These are phyloP conservation scores for Umbelopsis ramanniana DNA, from an alignment of 192 early-diverging fungal genomes.

Conservation along the genomic window DNA sequence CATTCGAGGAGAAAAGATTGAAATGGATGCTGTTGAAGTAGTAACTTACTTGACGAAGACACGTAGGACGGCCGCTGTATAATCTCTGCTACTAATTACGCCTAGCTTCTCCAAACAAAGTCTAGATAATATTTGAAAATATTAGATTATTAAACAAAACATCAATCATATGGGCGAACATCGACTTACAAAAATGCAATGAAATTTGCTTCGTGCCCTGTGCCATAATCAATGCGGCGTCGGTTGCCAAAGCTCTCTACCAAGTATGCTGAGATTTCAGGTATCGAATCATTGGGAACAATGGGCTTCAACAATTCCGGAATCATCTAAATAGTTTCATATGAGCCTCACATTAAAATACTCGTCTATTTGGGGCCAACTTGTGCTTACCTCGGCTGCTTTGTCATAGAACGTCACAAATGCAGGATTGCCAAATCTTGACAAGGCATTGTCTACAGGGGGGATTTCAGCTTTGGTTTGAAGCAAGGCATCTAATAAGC, in stretches of 20 bases:
- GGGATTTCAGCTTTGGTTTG: conserved; percentile 65
- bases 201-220: conserved; percentile 95
- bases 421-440: conserved; percentile 95
- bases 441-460: conserved; percentile 75
- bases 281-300: conserved; percentile 43
- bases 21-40: neutral
- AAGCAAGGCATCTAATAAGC: conserved; percentile 68
- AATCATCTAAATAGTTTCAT: conserved; percentile 22
- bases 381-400: conserved; percentile 58
- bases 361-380: neutral
- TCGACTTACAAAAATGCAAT: conserved; percentile 75
- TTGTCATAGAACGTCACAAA: conserved; percentile 90
- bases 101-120: conserved; percentile 80
- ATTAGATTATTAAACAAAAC: neutral
- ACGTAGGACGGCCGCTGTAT: conserved; percentile 74
- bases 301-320: conserved; percentile 22
- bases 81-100: conserved; percentile 68
- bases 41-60: conserved; percentile 69
- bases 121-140: conserved; percentile 36
- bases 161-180: neutral
- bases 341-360: neutral
- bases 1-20: too few species aligned
- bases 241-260: conserved; percentile 87
- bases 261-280: conserved; percentile 76
- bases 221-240: conserved; percentile 96